Conservation (phyloP, 2,329 filamentous ascomycete species). For the Cryphonectria carpinicola region DNA sequence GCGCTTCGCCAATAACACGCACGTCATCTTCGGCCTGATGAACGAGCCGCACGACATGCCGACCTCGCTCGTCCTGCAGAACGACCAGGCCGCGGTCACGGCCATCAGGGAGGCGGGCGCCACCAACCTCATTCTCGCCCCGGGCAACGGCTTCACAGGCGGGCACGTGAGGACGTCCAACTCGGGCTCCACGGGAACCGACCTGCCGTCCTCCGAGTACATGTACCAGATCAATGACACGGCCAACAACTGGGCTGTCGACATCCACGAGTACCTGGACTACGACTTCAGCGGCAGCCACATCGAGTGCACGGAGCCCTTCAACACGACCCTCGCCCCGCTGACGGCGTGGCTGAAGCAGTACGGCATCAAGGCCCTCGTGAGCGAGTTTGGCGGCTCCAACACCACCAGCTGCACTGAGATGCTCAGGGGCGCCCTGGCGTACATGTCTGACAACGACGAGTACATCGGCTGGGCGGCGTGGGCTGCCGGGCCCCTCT, state of each 20-base stretch:
- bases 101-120: slow-evolving; percentile 49
- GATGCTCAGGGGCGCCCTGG: slow-evolving; percentile 47
- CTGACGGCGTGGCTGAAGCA: slow-evolving; percentile 51
- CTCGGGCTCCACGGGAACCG: slow-evolving; percentile 39
- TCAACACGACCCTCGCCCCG: slow-evolving; percentile 43
- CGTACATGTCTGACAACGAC: slow-evolving; percentile 51
- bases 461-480: slow-evolving; percentile 56
- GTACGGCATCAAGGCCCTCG: slow-evolving; percentile 51
- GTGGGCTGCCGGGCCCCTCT: slow-evolving; percentile 55
- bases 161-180: slow-evolving; percentile 50
- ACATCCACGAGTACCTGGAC: slow-evolving; percentile 58
- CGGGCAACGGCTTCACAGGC: slow-evolving; percentile 54
- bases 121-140: slow-evolving; percentile 51
- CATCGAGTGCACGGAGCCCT: slow-evolving; percentile 44
- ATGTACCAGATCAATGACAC: slow-evolving; percentile 51
- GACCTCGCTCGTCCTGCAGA: slow-evolving; percentile 47
- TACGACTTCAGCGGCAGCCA: slow-evolving; percentile 51
- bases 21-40: slow-evolving; percentile 56
- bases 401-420: slow-evolving; percentile 47
- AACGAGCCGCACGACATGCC: slow-evolving; percentile 56
- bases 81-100: slow-evolving; percentile 52
- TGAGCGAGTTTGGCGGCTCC: slow-evolving; percentile 53
- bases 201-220: slow-evolving; percentile 41
- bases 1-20: slow-evolving; percentile 50
- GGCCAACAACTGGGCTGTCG: slow-evolving; percentile 51